Evolutionary conservation across 2,329 filamentous ascomycete species (phyloP), one percentile per base, ranked within the genome.

Genomic region (Graphilbum fragrans): DNA sequence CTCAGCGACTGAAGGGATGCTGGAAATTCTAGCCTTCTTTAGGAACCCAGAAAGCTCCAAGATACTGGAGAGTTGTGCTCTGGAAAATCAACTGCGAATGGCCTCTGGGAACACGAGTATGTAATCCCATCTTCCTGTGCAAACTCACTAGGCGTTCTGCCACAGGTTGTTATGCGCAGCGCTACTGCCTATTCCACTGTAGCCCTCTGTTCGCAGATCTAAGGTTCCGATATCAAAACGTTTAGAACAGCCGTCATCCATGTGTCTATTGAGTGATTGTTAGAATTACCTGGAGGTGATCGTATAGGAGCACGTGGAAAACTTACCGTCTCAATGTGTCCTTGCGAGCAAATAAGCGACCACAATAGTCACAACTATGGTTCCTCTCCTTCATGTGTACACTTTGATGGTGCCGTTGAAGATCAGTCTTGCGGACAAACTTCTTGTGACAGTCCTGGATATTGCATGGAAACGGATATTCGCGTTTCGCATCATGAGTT

Each of bases 391-490:
- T 86, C 56, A 79, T 68, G 55, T 93, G 86, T 11, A 92, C 82
- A 53, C 68, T 77, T 50, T 73, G 70, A 58, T 73, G 64, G 55
- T 80, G 69, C 49, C 71, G 61, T 49, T 71, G 67, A 20, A 94
- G 69, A 57, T 94, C 87, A 1, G 86, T 88, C 60, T 82, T 87
- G 51, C 87, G 74, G 17, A 86, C 83, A 58, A 94, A 94, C 39
- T 75, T 74, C 62, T 82, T 86, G 49, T 63, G 69, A 60, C 87
- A 94, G 40, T 70, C 72, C 3, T 68, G 58, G 23, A 77, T 63
- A 2, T 64, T 64, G 58, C 87, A 94, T 2, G 70, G 67, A 53
- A 86, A 82, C 0, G 80, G 77, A 52, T 83, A 84, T 52, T 76
- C 74, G 43, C 82, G 71, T 45, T 74, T 71, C 14, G 84, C 77